Percentiles rank a stretch among this genome's conserved stretches.
phyloP scores from a whole-genome alignment of 2,329 filamentous ascomycete species.

The Phaeosphaeria sp. region DNA sequence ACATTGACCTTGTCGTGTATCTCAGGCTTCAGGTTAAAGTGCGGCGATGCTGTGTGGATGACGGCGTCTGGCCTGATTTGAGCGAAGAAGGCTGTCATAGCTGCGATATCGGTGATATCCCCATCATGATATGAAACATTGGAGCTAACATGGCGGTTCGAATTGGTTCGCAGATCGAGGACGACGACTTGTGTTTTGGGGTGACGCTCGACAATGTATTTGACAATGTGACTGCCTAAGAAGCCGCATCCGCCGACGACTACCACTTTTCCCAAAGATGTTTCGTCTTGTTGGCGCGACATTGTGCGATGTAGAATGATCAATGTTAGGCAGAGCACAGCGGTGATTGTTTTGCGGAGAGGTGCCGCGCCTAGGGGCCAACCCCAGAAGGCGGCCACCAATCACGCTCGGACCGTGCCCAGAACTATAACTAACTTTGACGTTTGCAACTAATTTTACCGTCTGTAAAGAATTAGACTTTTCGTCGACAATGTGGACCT shows the following conservation, averaged over 20 bases:
- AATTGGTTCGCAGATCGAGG: conserved; percentile 54
- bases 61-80: conserved; percentile 55
- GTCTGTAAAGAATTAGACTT: no score
- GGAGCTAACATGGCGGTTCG: conserved; percentile 48
- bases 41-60: conserved; percentile 59
- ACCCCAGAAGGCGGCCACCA: neutral
- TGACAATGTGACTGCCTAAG: conserved; percentile 59
- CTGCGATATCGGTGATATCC: conserved; percentile 56
- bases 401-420: conserved; percentile 13
- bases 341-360: conserved; percentile 19
- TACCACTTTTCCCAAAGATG: conserved; percentile 54
- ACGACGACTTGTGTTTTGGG: conserved; percentile 54
- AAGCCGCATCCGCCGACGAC: conserved; percentile 61
- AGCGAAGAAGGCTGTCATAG: conserved; percentile 51
- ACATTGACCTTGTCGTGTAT: conserved; percentile 60
- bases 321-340: conserved; percentile 4
- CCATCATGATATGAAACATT: conserved; percentile 57
- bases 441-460: no score
- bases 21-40: conserved; percentile 47
- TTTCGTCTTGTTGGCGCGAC: conserved; percentile 22
- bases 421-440: no score
- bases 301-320: conserved; percentile 13
- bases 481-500: no score
- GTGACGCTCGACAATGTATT: conserved; percentile 50
- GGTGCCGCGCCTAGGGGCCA: conserved; percentile 17